These are phyloP conservation scores for Mycena filopes DNA, from an alignment of 768 basidiomycete species.

Conservation along the genomic window DNA sequence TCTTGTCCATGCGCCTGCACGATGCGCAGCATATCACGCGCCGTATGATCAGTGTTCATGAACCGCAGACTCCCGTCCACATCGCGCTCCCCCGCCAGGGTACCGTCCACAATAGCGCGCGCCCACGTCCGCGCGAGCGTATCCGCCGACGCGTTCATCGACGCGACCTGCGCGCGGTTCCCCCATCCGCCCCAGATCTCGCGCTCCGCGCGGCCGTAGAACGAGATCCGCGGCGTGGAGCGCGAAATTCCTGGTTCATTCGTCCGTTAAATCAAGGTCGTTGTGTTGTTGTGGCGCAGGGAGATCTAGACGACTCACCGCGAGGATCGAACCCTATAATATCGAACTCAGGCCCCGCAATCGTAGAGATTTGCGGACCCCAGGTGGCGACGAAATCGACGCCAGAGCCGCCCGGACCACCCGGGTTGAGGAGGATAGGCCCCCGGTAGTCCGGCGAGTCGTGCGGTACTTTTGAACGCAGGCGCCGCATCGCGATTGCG, in stretches of 20 bases:
- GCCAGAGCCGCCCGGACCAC: slow-evolving; percentile 27
- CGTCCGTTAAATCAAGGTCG: neutral
- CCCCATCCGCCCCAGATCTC: too few species aligned
- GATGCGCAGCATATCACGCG: slow-evolving; percentile 29
- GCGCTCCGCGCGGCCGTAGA: slow-evolving; percentile 15
- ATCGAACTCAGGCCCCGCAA: slow-evolving; percentile 19
- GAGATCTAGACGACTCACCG: neutral
- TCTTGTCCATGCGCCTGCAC: slow-evolving; percentile 11
- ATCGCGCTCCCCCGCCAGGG: slow-evolving; percentile 5
- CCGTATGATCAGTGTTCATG: slow-evolving; percentile 20
- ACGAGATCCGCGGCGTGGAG: slow-evolving; percentile 21
- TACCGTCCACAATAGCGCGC: neutral
- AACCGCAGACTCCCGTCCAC: slow-evolving; percentile 3
- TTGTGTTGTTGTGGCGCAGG: too few species aligned
- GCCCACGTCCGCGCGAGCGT: neutral
- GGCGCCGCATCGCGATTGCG: slow-evolving; percentile 31
- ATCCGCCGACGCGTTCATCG: neutral
- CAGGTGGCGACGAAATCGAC: slow-evolving; percentile 8
- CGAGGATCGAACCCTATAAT: slow-evolving; percentile 6
- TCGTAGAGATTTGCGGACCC: slow-evolving; percentile 2
- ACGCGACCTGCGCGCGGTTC: slow-evolving; percentile 15
- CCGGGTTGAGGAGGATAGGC: slow-evolving; percentile 29
- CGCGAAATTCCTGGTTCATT: slow-evolving; percentile 15
- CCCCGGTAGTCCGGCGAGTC: slow-evolving; percentile 23
- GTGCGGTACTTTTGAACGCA: slow-evolving; percentile 24